phyloP scores from a whole-genome alignment of 176 grass and related monocot species.

The Avena atlantica region DNA sequence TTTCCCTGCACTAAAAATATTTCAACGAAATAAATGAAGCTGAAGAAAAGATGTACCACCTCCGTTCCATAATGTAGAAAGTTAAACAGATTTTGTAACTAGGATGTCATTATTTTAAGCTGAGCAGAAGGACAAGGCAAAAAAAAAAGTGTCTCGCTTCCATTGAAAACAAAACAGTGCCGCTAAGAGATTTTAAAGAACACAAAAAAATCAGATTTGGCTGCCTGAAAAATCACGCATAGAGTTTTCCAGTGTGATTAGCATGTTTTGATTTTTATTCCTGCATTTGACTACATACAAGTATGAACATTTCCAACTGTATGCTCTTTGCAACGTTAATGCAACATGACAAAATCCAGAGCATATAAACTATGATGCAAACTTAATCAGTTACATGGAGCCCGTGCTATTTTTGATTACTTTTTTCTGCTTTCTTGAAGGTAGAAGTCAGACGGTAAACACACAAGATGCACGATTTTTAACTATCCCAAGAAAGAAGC shows the following conservation, averaged over 20 bases:
- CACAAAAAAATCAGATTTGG: not conserved
- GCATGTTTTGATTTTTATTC: not conserved
- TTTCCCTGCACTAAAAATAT: not conserved
- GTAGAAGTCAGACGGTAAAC: not conserved
- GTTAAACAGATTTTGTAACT: not conserved
- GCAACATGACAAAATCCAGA: not conserved
- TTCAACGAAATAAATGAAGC: not conserved
- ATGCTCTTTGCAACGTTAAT: not conserved
- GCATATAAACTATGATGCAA: not conserved
- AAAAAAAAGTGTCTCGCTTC: not conserved
- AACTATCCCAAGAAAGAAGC: not conserved
- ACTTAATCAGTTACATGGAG: not conserved
- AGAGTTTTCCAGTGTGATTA: not conserved
- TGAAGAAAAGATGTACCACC: not conserved
- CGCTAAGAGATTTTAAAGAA: not conserved
- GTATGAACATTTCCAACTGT: not conserved
- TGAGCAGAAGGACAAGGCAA: slow-evolving; percentile 14
- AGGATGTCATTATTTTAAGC: not conserved
- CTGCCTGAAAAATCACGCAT: not conserved
- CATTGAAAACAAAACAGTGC: not conserved
- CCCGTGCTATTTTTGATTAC: not conserved
- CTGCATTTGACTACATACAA: not conserved
- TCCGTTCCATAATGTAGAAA: no score
- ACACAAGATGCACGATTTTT: not conserved
- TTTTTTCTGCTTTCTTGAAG: slow-evolving; percentile 8